Evolutionary conservation across 2,329 filamentous ascomycete species (phyloP), one percentile per base, ranked within the genome.

Genomic region (Cladobotryum mycophilum): DNA sequence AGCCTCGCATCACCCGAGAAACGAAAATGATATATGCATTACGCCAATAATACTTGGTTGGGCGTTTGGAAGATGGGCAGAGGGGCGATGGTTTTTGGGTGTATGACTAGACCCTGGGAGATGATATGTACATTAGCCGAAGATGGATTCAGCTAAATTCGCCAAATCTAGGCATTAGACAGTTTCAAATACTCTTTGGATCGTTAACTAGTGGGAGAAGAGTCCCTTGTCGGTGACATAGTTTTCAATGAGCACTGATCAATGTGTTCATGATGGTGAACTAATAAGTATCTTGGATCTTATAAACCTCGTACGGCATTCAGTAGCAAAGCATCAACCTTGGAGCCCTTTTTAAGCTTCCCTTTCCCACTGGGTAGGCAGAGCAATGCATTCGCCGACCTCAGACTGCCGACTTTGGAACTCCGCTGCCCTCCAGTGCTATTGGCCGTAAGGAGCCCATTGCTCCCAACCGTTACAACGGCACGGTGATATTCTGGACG

Each of bases 371-470:
- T 75, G 0, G 87, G 86, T 70, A 95, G 71, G 60, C 86, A 88
- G 20, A 97, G 69, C 60, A 99, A 69, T 4, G 87, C 89, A 73
- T 99, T 99, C 3, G 93, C 92, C 17, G 86, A 85, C 54, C 85
- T 88, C 58, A 97, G 76, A 67, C 92, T 97, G 0, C 90, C 89
- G 2, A 99, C 90, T 55, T 84, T 81, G 14, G 88, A 95, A 66
- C 92, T 97, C 47, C 93, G 78, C 72, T 99, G 93, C 3, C 86
- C 84, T 5, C 93, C 93, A 0, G 93, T 99, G 62, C 89, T 96
- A 30, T 73, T 80, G 0, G 90, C 93, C 53, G 80, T 74, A 44
- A 97, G 67, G 8, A 72, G 60, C 0, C 91, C 91, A 60, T 91
- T 84, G 11, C 69, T 75, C 0, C 76, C 78, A 2, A 82, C 81